Conservation (phyloP, 208 protist species). For the Leishmania tropica region DNA sequence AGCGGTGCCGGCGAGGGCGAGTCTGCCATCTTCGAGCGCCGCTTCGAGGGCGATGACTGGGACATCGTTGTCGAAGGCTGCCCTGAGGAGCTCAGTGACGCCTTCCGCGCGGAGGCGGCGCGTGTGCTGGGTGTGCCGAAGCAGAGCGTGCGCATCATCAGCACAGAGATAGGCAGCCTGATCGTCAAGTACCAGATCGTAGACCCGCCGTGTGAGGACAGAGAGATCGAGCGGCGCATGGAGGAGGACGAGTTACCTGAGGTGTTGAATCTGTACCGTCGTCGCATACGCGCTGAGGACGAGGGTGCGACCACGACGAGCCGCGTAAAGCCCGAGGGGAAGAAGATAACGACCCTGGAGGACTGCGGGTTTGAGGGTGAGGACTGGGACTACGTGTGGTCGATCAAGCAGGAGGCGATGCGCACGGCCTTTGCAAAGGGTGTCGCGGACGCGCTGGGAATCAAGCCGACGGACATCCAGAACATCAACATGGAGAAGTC, state of each 20-base stretch:
- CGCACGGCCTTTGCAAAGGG: conserved; percentile 38
- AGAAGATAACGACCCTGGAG: conserved; percentile 15
- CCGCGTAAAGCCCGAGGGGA: background rate
- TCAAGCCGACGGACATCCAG: conserved; percentile 14
- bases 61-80: conserved; percentile 46
- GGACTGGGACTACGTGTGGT: conserved; percentile 57
- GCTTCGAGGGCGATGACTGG: conserved; percentile 72
- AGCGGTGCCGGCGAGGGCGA: conserved; percentile 20
- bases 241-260: conserved; percentile 48
- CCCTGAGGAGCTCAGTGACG: conserved; percentile 45
- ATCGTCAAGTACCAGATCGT: conserved; percentile 54
- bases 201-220: conserved; percentile 36
- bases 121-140: conserved; percentile 39
- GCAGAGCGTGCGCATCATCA: conserved; percentile 41
- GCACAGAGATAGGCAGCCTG: conserved; percentile 44
- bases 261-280: conserved; percentile 41
- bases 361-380: conserved; percentile 60
- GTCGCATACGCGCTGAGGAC: conserved; percentile 27
- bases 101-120: conserved; percentile 47
- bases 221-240: conserved; percentile 34
- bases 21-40: conserved; percentile 52
- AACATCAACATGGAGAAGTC: conserved; percentile 6
- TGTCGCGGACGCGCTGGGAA: conserved; percentile 13
- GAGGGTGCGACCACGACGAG: background rate
- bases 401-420: conserved; percentile 25